phyloP scores from a whole-genome alignment of 169 alveolate genomes.

The Plasmodium gallinaceum region DNA sequence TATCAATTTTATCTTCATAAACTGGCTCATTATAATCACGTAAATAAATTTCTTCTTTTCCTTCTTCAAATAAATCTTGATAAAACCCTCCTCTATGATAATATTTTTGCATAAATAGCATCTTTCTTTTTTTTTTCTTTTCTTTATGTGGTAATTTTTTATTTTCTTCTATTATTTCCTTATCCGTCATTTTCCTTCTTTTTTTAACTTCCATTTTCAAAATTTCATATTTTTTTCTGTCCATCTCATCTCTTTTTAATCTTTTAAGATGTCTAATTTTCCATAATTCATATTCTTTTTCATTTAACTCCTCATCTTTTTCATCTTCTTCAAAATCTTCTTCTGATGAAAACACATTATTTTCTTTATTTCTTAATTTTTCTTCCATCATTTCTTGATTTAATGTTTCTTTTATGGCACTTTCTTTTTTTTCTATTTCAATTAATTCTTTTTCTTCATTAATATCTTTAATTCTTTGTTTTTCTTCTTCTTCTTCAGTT shows the following conservation, averaged over 20 bases:
- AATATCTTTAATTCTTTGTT: not conserved
- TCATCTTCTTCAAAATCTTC: conserved; percentile 76
- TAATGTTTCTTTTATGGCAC: conserved; percentile 44
- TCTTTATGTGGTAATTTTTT: conserved; percentile 45
- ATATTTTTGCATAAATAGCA: conserved; percentile 89
- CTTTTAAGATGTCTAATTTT: conserved; percentile 86
- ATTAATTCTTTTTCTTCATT: conserved; percentile 35
- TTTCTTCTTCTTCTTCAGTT: conserved; percentile 27
- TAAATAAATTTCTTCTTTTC: conserved; percentile 88
- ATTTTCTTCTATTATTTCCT: conserved; percentile 59
- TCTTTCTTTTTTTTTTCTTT: conserved; percentile 72
- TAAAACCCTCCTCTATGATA: conserved; percentile 92
- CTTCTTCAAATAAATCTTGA: conserved; percentile 89
- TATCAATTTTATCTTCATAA: conserved; percentile 88
- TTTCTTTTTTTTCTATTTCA: conserved; percentile 64
- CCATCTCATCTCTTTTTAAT: conserved; percentile 83
- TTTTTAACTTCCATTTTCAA: conserved; percentile 56
- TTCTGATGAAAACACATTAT: conserved; percentile 52
- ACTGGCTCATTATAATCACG: conserved; percentile 91
- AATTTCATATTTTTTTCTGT: conserved; percentile 78
- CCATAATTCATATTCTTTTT: conserved; percentile 84
- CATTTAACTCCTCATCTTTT: conserved; percentile 61
- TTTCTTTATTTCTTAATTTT: conserved; percentile 40
- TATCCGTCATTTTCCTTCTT: conserved; percentile 58
- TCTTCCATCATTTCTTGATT: conserved; percentile 45